Evolutionary conservation across 371 early-diverging fungal species (phyloP).

Genomic region (Haplosporangium sp.): DNA sequence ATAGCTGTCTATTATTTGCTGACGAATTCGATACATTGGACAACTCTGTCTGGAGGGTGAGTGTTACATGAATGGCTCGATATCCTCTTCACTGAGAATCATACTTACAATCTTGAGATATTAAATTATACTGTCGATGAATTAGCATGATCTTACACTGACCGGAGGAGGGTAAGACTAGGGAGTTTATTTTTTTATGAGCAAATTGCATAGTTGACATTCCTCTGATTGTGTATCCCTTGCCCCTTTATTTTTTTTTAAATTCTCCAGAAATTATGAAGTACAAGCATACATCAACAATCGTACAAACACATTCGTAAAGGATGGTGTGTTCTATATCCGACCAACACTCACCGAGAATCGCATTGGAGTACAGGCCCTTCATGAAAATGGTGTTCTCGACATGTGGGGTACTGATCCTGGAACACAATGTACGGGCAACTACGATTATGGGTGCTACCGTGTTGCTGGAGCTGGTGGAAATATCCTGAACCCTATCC

Average conservation of each 20-base stretch:
- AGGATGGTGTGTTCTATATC: constrained; percentile 73
- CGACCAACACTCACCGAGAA: constrained; percentile 71
- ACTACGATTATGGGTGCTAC: constrained; percentile 64
- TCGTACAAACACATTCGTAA: constrained; percentile 73
- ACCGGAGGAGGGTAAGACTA: constrained; percentile 61
- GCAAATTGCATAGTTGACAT: background rate
- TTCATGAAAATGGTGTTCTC: constrained; percentile 35
- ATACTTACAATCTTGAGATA: background rate
- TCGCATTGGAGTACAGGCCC: constrained; percentile 32
- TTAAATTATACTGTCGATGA: background rate
- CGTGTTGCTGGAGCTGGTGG: constrained; percentile 63
- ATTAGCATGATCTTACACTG: constrained; percentile 65
- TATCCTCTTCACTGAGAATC: no score
- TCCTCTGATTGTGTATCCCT: background rate
- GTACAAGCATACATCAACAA: constrained; percentile 72
- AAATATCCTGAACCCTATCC: constrained; percentile 75
- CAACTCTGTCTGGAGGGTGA: constrained; percentile 67
- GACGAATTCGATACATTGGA: constrained; percentile 75
- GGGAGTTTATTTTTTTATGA: background rate
- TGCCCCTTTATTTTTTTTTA: background rate
- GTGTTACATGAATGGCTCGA: background rate
- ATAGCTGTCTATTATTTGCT: constrained; percentile 65
- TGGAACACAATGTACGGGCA: constrained; percentile 55
- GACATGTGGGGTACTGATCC: constrained; percentile 57
- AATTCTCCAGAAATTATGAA: constrained; percentile 60